A percentile compares a stretch with the other conserved stretches of the same genome.
phyloP scores from a whole-genome alignment of 2,329 filamentous ascomycete species.

The Capronia coronata region DNA sequence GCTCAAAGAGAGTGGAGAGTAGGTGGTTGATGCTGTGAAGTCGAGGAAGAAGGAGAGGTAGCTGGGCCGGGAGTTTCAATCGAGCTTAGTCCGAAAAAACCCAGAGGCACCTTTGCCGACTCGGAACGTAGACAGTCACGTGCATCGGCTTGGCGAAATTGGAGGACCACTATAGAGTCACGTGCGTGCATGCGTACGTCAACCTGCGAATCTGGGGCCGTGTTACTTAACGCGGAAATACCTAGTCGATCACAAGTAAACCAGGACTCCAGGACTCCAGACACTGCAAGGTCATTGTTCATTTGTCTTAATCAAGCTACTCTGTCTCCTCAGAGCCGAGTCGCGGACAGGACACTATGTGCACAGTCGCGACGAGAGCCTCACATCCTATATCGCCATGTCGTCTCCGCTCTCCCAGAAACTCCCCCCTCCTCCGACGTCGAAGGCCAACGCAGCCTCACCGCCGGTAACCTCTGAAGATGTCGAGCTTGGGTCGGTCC shows the following conservation, averaged over 20 bases:
- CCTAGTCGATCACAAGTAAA: too few relatives aligned
- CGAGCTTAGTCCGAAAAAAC: slow-evolving; percentile 9
- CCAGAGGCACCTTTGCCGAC: slow-evolving; percentile 4
- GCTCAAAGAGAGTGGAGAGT: slow-evolving; percentile 40
- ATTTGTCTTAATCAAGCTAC: background rate
- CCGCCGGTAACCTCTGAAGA: slow-evolving; percentile 21
- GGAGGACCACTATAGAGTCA: background rate
- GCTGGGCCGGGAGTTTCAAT: slow-evolving; percentile 17
- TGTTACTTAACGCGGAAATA: too few relatives aligned
- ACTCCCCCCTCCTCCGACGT: slow-evolving; percentile 16
- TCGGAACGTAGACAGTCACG: slow-evolving; percentile 2
- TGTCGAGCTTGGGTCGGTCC: slow-evolving; percentile 27
- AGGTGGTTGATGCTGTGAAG: slow-evolving; percentile 19
- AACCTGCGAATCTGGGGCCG: slow-evolving; percentile 1
- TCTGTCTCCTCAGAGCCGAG: background rate
- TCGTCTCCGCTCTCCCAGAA: slow-evolving; percentile 19
- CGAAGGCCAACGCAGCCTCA: slow-evolving; percentile 22
- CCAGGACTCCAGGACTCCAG: slow-evolving; percentile 9
- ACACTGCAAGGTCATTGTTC: background rate
- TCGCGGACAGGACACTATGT: slow-evolving; percentile 10
- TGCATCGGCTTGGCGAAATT: background rate
- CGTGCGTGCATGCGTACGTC: slow-evolving; percentile 1
- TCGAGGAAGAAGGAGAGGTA: slow-evolving; percentile 13
- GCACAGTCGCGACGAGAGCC: slow-evolving; percentile 3
- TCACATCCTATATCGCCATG: slow-evolving; percentile 11